phyloP scores from a whole-genome alignment of 202 grass and related monocot genomes.

The Saccharum hybrid region DNA sequence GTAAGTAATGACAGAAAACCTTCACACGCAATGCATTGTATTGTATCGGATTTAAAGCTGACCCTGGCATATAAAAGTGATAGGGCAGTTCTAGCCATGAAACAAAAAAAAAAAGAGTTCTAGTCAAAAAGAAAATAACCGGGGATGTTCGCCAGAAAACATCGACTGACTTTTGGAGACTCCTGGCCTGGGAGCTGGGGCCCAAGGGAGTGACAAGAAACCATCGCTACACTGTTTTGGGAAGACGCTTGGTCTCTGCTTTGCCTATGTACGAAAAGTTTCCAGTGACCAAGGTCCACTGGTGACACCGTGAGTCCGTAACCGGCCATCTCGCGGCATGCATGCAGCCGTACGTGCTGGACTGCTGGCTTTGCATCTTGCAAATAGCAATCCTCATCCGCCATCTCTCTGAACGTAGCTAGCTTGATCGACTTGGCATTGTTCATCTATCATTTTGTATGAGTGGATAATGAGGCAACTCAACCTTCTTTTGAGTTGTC shows the following conservation, averaged over 20 bases:
- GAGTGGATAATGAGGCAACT: no score
- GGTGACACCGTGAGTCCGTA: not conserved
- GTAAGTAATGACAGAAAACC: no score
- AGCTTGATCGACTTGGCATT: not conserved
- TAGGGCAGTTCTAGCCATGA: no score
- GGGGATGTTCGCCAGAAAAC: not conserved
- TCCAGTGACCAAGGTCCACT: slow-evolving; percentile 12
- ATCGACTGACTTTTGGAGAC: not conserved
- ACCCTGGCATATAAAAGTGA: no score
- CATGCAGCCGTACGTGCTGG: not conserved
- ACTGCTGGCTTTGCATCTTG: not conserved
- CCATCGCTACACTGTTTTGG: not conserved
- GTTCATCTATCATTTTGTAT: not conserved
- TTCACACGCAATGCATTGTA: no score
- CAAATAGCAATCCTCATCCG: not conserved
- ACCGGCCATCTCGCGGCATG: slow-evolving; percentile 23
- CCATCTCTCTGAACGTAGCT: not conserved
- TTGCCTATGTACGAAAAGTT: slow-evolving; percentile 36
- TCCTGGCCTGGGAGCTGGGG: not conserved
- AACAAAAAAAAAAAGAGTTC: no score
- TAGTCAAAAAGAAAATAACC: not conserved
- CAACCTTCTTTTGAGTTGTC: no score
- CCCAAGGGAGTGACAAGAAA: not conserved
- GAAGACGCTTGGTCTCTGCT: slow-evolving; percentile 20
- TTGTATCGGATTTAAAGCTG: no score